Evolutionary conservation across 31 red algal genomes (phyloP).

Genomic region (Porphyra umbilicalis): DNA sequence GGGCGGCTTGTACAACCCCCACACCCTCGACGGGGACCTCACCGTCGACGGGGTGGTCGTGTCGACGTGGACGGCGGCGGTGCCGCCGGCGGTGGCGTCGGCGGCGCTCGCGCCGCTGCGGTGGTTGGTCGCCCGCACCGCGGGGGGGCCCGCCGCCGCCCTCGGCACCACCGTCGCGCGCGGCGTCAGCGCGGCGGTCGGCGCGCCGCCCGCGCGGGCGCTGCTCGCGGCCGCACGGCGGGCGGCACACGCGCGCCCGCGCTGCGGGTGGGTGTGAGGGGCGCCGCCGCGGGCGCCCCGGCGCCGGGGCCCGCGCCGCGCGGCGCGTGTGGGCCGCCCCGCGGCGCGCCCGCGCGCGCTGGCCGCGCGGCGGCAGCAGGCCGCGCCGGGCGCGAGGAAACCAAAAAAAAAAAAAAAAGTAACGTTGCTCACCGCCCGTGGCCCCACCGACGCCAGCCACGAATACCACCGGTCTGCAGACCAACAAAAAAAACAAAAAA

Average conservation of each 20-base stretch:
- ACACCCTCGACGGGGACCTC: constrained; percentile 29
- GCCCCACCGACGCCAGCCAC: no score
- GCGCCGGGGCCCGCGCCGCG: no score
- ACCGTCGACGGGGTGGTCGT: constrained; percentile 21
- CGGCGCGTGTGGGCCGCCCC: no score
- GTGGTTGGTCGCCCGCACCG: not conserved
- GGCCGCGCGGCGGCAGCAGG: no score
- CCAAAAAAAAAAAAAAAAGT: not conserved
- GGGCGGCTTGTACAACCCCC: constrained; percentile 24
- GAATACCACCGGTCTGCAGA: no score
- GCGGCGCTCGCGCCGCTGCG: constrained; percentile 16
- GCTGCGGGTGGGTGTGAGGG: no score
- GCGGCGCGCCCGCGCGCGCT: no score
- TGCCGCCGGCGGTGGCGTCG: constrained; percentile 1
- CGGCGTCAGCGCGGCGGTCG: not conserved
- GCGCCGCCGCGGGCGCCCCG: no score
- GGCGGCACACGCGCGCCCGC: no score
- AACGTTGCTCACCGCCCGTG: no score
- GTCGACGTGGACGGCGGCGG: constrained; percentile 16
- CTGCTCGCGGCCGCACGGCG: not conserved
- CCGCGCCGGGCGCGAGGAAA: no score
- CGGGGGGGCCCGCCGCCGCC: not conserved
- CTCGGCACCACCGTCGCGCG: not conserved
- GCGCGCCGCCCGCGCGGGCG: not conserved
- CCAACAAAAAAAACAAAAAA: no score